Percentiles rank a stretch among this genome's conserved stretches.
phyloP scores from a whole-genome alignment of 2,329 filamentous ascomycete genomes.

The Bipolaris bicolor region DNA sequence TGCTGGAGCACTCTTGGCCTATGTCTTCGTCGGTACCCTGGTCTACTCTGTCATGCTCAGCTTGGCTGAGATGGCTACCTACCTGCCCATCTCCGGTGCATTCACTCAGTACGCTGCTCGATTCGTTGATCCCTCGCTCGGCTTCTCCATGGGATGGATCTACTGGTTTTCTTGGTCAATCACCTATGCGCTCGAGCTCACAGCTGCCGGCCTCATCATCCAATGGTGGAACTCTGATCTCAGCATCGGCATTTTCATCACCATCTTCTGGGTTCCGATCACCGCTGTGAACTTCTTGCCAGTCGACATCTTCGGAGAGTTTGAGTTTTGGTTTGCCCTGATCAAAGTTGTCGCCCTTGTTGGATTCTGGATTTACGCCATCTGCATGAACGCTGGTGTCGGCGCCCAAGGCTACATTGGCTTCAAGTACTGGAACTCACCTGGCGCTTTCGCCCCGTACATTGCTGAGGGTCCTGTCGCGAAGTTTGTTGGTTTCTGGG shows the following conservation, averaged over 20 bases:
- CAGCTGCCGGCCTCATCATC: slow-evolving; percentile 74
- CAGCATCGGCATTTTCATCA: slow-evolving; percentile 74
- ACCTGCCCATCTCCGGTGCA: slow-evolving; percentile 75
- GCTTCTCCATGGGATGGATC: slow-evolving; percentile 81
- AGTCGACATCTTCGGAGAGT: slow-evolving; percentile 74
- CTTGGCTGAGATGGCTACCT: slow-evolving; percentile 74
- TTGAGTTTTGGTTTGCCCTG: slow-evolving; percentile 78
- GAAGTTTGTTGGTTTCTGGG: slow-evolving; percentile 73
- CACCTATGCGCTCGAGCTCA: slow-evolving; percentile 75
- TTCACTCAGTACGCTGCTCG: slow-evolving; percentile 79
- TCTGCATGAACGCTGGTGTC: slow-evolving; percentile 73
- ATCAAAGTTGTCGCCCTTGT: slow-evolving; percentile 79
- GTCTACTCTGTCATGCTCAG: slow-evolving; percentile 76
- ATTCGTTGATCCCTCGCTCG: slow-evolving; percentile 74
- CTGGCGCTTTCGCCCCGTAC: slow-evolving; percentile 71
- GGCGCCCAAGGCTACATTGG: slow-evolving; percentile 74
- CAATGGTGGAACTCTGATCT: slow-evolving; percentile 72
- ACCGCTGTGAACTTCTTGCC: slow-evolving; percentile 73
- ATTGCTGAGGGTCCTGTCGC: slow-evolving; percentile 65
- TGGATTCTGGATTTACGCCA: slow-evolving; percentile 77
- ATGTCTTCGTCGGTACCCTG: slow-evolving; percentile 66
- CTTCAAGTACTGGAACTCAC: slow-evolving; percentile 72
- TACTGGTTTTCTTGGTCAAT: slow-evolving; percentile 82
- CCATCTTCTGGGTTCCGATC: slow-evolving; percentile 73
- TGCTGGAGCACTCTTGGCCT: slow-evolving; percentile 55